These are phyloP conservation scores for Trichosporon sp. DNA, from an alignment of 1,284 basidiomycete genomes.

Conservation along the genomic window DNA sequence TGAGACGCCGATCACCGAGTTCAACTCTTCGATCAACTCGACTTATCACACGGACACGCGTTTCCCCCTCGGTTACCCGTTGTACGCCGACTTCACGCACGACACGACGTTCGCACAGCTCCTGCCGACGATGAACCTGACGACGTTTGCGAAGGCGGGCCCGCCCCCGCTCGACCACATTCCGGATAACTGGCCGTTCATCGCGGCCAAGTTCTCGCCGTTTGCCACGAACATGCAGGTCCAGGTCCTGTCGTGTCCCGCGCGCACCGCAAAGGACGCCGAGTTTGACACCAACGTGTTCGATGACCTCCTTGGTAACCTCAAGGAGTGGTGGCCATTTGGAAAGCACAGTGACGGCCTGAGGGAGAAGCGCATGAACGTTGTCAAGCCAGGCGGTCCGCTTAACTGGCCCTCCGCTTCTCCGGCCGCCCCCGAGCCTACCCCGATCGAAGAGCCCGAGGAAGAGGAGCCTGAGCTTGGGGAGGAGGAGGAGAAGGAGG, in stretches of 20 bases:
- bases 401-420: slow-evolving; percentile 6
- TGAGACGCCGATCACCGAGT: slow-evolving; percentile 60
- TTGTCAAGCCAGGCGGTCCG: slow-evolving; percentile 8
- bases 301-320: slow-evolving; percentile 1
- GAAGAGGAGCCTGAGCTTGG: slow-evolving; percentile 12
- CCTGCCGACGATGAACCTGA: slow-evolving; percentile 66
- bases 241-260: slow-evolving; percentile 63
- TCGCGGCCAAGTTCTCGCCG: slow-evolving; percentile 56
- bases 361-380: slow-evolving; percentile 16
- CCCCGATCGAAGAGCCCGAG: background rate
- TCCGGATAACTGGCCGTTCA: slow-evolving; percentile 60
- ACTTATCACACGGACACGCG: slow-evolving; percentile 63
- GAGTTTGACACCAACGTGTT: slow-evolving; percentile 6
- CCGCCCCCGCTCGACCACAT: slow-evolving; percentile 74
- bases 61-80: slow-evolving; percentile 66
- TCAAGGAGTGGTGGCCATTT: slow-evolving; percentile 28
- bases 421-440: background rate
- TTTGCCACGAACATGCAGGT: slow-evolving; percentile 66
- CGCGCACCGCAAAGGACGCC: slow-evolving; percentile 7
- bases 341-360: slow-evolving; percentile 16
- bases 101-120: slow-evolving; percentile 58
- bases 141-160: slow-evolving; percentile 68
- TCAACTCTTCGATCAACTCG: slow-evolving; percentile 64
- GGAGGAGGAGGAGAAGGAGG: background rate
- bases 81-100: slow-evolving; percentile 58